Conservation (phyloP, 495 filamentous ascomycete species). For the Talaromyces thailandensis region DNA sequence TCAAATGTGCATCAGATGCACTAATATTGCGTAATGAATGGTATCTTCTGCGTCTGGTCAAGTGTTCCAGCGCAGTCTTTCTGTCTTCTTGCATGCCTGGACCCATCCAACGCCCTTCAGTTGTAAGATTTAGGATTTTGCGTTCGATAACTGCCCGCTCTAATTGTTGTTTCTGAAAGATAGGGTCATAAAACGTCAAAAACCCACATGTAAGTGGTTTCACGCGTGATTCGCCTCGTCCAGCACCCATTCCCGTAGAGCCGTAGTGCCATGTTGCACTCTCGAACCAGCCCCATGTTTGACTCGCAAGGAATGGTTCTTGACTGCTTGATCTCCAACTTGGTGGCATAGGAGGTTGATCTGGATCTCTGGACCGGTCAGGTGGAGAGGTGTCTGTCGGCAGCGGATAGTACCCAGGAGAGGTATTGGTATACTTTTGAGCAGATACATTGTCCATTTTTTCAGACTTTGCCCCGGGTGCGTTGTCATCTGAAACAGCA, state of each 20-base stretch:
- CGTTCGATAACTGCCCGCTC: background rate
- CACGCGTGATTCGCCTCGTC: background rate
- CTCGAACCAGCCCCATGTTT: background rate
- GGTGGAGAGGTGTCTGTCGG: background rate
- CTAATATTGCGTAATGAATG: background rate
- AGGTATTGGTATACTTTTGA: background rate
- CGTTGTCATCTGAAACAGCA: background rate
- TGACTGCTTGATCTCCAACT: background rate
- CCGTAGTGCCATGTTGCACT: background rate
- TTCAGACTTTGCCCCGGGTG: background rate
- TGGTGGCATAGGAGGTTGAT: background rate
- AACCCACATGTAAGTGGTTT: background rate
- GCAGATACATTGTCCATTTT: background rate
- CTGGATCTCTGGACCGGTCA: background rate
- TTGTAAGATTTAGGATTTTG: background rate
- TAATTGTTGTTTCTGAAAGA: background rate
- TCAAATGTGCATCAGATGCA: background rate
- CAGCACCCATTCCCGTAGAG: background rate
- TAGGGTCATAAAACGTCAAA: background rate
- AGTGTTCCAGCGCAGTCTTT: background rate
- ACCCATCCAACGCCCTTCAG: background rate
- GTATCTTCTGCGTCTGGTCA: background rate
- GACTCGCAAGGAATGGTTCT: background rate
- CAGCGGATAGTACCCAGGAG: background rate
- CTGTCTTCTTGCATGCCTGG: background rate